Evolutionary conservation across 192 early-diverging fungal species (phyloP).

Genomic region (Kappamyces sp.): DNA sequence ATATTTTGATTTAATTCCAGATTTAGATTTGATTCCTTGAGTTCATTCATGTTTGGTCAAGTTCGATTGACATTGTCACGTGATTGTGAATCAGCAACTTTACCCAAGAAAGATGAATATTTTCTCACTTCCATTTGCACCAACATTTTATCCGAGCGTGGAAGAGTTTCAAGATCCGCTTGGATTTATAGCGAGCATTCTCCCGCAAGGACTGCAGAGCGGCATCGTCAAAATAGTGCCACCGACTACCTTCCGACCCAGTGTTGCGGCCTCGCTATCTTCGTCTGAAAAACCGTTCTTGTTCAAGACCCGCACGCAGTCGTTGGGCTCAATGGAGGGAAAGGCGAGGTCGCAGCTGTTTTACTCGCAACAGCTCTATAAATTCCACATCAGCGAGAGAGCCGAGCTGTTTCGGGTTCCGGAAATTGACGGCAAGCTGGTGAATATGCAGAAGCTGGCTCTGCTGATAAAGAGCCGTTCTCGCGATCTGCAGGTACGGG

Average conservation of each 20-base stretch:
- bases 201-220: conserved; percentile 60
- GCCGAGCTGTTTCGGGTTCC: conserved; percentile 71
- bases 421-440: conserved; percentile 51
- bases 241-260: conserved; percentile 80
- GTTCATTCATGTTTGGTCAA: too few relatives aligned
- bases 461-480: conserved; percentile 51
- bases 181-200: conserved; percentile 74
- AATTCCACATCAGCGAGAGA: conserved; percentile 79
- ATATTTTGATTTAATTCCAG: too few relatives aligned
- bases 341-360: conserved; percentile 77
- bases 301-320: conserved; percentile 84
- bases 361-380: conserved; percentile 85
- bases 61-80: too few relatives aligned
- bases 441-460: neutral
- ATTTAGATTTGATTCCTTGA: too few relatives aligned
- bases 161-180: conserved; percentile 83
- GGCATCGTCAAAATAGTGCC: conserved; percentile 90
- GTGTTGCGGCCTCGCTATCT: conserved; percentile 38
- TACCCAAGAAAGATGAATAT: neutral
- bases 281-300: conserved; percentile 60
- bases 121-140: conserved; percentile 73
- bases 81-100: too few relatives aligned
- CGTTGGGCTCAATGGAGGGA: conserved; percentile 88
- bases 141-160: conserved; percentile 70
- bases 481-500: conserved; percentile 62